Percentiles rank a stretch among this genome's conserved stretches.
phyloP scores from a whole-genome alignment of 163 green algal species.

The Volvox carteri region DNA sequence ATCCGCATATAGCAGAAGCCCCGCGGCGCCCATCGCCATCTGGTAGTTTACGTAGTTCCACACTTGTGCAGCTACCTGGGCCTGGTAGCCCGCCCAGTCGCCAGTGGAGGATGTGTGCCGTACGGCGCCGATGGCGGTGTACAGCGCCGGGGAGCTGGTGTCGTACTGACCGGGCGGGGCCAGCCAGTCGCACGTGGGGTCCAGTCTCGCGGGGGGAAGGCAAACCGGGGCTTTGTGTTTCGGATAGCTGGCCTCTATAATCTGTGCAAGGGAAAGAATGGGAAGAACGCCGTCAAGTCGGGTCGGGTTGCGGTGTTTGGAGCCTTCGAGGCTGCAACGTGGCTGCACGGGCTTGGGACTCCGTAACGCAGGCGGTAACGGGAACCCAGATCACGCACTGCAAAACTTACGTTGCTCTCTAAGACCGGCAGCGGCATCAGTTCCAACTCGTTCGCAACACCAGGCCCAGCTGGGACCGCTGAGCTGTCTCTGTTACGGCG shows the following conservation, averaged over 20 bases:
- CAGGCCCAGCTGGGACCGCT: too few species aligned
- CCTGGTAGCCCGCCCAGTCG: not conserved
- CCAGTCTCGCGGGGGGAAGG: not conserved
- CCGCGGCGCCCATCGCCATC: constrained; percentile 3
- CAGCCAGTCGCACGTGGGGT: not conserved
- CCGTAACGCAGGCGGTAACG: too few species aligned
- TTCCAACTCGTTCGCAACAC: too few species aligned
- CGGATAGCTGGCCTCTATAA: constrained; percentile 9
- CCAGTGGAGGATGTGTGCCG: not conserved
- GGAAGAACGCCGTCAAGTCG: too few species aligned
- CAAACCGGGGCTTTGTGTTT: constrained; percentile 7
- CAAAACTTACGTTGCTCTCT: too few species aligned
- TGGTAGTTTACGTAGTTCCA: constrained; percentile 33
- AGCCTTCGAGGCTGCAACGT: too few species aligned
- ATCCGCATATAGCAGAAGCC: constrained; percentile 25
- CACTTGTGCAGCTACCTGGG: not conserved
- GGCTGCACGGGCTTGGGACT: too few species aligned
- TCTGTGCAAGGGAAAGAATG: too few species aligned
- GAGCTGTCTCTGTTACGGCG: too few species aligned
- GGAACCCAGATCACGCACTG: too few species aligned
- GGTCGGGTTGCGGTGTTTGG: too few species aligned
- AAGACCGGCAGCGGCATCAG: too few species aligned
- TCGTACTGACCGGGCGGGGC: not conserved
- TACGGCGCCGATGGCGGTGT: not conserved
- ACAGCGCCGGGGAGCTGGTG: not conserved